phyloP scores from a whole-genome alignment of 1,139 yeast genomes.

The Debaryomyces nepalensis region DNA sequence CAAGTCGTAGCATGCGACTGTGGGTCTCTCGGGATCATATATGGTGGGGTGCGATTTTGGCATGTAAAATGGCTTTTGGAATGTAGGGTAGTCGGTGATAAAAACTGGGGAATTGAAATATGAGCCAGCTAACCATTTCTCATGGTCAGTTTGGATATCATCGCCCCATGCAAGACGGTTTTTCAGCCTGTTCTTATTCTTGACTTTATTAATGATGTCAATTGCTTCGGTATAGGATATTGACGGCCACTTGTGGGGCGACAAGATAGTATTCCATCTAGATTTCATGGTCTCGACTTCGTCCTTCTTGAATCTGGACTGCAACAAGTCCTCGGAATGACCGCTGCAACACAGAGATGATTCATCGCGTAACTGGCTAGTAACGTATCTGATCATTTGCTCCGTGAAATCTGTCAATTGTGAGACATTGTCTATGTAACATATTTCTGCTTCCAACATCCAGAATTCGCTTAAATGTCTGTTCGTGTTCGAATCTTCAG shows the following conservation, averaged over 20 bases:
- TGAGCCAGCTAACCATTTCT: constrained; percentile 81
- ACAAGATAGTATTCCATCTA: constrained; percentile 40
- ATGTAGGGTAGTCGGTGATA: constrained; percentile 84
- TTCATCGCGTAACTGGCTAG: constrained; percentile 47
- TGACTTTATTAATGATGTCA: constrained; percentile 39
- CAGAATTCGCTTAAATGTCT: constrained; percentile 94
- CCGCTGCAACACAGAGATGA: too few species aligned
- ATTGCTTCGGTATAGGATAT: constrained; percentile 81
- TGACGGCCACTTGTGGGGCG: constrained; percentile 61
- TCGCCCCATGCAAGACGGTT: constrained; percentile 63
- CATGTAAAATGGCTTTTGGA: constrained; percentile 93
- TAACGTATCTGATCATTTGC: constrained; percentile 63
- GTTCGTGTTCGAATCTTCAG: constrained; percentile 89
- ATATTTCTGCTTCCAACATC: constrained; percentile 95
- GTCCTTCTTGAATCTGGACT: constrained; percentile 40
- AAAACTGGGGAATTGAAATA: constrained; percentile 78
- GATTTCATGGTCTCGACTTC: constrained; percentile 31
- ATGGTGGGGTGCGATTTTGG: constrained; percentile 37
- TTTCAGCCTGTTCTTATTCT: constrained; percentile 38
- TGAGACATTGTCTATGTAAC: constrained; percentile 60
- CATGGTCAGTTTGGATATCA: constrained; percentile 81
- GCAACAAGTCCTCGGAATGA: constrained; percentile 46
- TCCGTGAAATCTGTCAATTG: constrained; percentile 74
- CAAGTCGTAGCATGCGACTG: constrained; percentile 91
- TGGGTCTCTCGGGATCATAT: constrained; percentile 42